Base-by-base conservation (phyloP, 768 basidiomycete genomes). In the Suillus bovinus region DNA sequence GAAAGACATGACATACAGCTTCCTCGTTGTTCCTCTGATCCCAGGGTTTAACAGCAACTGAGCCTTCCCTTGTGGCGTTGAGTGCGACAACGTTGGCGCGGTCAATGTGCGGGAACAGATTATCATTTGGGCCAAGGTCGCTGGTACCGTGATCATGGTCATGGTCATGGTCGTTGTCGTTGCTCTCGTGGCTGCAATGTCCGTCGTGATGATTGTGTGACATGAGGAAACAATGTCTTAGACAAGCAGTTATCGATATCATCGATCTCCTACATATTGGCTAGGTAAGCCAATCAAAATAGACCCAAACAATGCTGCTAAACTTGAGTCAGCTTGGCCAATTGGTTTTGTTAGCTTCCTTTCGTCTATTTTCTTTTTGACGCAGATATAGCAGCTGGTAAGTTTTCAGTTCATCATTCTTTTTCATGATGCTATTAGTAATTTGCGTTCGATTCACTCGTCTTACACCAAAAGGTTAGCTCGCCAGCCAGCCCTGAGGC, bases 21-120 rank as follows among this genome's bases (percentile, higher is more conserved):
- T 77, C 76, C 72, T 95, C 93, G 62, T 90, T 86, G 60, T 84
- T 72, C 39, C 93, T 84, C 63, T 88, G 76, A 68, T 94, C 80
- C 94, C 95, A 96, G 1, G 94, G 89, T 76, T 96, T 97, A 68
- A 96, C 88, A 31, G 93, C 79, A 56, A 80, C 80, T 6, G 84
- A 77, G 44, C 83, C 84, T 59, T 77, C 66, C 22, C 73, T 82
- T 13, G 69, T 72, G 20, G 83, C 84, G 69, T 97, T 97, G 60
- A 97, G 76, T 34, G 90, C 93, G 47, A 89, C 80, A 53, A 94
- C 91, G 71, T 96, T 91, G 41, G 80, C 75, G 46, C 87, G 84
- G 74, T 96, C 93, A 65, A 97, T 91, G 64, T 89, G 82, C 2
- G 76, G 63, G 71, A 80, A 96, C 5, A 97, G 78, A 68, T 88